Percentiles rank a stretch among this genome's conserved stretches.
These are phyloP conservation scores for Clarireedia hainanense DNA, from an alignment of 2,329 filamentous ascomycete genomes.

Conservation along the genomic window DNA sequence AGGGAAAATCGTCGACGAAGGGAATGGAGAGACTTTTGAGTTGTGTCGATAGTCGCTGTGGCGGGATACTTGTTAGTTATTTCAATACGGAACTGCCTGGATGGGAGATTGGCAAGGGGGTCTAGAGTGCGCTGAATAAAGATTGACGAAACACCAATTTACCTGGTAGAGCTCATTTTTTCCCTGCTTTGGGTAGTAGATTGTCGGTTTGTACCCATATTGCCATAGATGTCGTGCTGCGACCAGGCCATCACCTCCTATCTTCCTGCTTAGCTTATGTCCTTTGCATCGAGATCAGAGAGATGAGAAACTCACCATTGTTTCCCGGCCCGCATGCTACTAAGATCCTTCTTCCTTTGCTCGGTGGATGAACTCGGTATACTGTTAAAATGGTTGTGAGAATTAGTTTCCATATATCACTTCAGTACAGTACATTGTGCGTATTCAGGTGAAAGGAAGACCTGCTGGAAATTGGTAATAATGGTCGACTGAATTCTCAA, in stretches of 20 bases:
- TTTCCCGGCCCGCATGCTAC: slow-evolving; percentile 86
- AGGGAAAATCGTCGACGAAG: slow-evolving; percentile 72
- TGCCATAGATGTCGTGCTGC: slow-evolving; percentile 86
- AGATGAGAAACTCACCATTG: slow-evolving; percentile 42
- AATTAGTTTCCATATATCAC: background rate
- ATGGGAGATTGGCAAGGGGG: too few relatives aligned
- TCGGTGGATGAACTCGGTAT: slow-evolving; percentile 72
- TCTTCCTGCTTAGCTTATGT: background rate
- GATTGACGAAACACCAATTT: slow-evolving; percentile 16
- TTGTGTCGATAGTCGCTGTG: slow-evolving; percentile 72
- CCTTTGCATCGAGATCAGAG: background rate
- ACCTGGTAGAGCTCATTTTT: slow-evolving; percentile 88
- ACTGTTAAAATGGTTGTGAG: slow-evolving; percentile 41
- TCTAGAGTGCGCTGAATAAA: too few relatives aligned
- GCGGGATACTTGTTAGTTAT: background rate
- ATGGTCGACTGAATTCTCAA: background rate
- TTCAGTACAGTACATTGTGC: too few relatives aligned
- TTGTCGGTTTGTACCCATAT: slow-evolving; percentile 80
- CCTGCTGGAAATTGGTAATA: background rate
- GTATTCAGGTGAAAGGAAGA: background rate
- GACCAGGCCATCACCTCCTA: slow-evolving; percentile 89
- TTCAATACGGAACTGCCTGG: too few relatives aligned
- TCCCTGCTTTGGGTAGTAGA: slow-evolving; percentile 90
- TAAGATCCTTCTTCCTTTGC: slow-evolving; percentile 63
- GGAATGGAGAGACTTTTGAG: slow-evolving; percentile 75